A percentile compares a stretch with the other conserved stretches of the same genome.
Conservation (phyloP, 768 basidiomycete genomes). For the Lentinula edodes region DNA sequence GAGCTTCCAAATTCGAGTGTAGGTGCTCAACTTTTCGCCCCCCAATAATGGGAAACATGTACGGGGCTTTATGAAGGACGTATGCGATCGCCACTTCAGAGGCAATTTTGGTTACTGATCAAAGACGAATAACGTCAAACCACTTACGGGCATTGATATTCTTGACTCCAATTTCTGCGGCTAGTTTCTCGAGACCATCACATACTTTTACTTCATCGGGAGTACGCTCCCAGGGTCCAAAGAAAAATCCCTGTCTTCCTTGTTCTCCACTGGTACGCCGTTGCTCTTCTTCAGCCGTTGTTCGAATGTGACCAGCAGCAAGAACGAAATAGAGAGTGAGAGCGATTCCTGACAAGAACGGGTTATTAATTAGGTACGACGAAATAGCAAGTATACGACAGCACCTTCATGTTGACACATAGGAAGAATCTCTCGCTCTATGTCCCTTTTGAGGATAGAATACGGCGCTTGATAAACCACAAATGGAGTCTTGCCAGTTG, state of each 20-base stretch:
- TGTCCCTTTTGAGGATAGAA: slow-evolving; percentile 29
- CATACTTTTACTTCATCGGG: slow-evolving; percentile 37
- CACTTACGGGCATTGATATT: slow-evolving; percentile 39
- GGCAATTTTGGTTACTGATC: not conserved
- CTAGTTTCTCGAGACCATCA: slow-evolving; percentile 43
- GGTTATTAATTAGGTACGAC: not conserved
- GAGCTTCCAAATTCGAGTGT: slow-evolving; percentile 31
- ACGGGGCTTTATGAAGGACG: slow-evolving; percentile 19
- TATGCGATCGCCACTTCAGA: slow-evolving; percentile 33
- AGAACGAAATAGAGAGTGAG: slow-evolving; percentile 17
- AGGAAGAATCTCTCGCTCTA: slow-evolving; percentile 43
- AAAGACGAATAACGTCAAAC: not conserved
- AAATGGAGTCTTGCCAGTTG: slow-evolving; percentile 38
- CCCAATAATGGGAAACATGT: slow-evolving; percentile 12
- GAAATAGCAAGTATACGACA: slow-evolving; percentile 13
- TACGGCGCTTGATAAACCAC: slow-evolving; percentile 38
- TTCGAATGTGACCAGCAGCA: slow-evolving; percentile 21
- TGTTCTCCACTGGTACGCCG: slow-evolving; percentile 22
- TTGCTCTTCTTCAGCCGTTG: slow-evolving; percentile 23
- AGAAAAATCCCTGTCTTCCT: slow-evolving; percentile 24
- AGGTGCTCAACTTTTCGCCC: slow-evolving; percentile 36
- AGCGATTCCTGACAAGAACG: not conserved
- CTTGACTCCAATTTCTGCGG: slow-evolving; percentile 44
- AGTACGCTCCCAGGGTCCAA: slow-evolving; percentile 36
- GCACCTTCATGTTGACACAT: slow-evolving; percentile 24